Evolutionary conservation across 495 filamentous ascomycete genomes (phyloP).

Genomic region (Talaromyces borbonicus): DNA sequence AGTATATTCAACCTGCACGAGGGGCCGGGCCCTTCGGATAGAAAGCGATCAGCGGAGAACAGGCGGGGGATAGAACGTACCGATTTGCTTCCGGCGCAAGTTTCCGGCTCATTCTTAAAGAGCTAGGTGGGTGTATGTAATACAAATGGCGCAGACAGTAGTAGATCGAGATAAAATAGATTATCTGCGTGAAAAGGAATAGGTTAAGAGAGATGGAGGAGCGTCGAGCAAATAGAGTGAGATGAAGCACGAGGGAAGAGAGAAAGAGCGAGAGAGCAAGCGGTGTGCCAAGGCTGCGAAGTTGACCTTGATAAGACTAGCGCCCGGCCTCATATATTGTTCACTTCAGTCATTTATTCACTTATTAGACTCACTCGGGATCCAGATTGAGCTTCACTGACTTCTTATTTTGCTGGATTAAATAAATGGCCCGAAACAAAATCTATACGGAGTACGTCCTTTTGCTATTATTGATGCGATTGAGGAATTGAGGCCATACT

Average conservation of each 20-base stretch:
- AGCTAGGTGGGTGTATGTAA: constrained; percentile 6
- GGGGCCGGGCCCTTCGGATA: no score
- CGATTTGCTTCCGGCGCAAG: constrained; percentile 94
- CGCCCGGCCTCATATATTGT: background rate
- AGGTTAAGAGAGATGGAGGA: no score
- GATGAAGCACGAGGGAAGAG: constrained; percentile 5
- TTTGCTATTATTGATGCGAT: no score
- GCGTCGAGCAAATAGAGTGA: background rate
- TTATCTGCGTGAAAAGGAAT: no score
- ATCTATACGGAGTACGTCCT: no score
- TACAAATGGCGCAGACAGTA: constrained; percentile 11
- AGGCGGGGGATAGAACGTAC: constrained; percentile 40
- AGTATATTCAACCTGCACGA: no score
- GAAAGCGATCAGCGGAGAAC: constrained; percentile 9
- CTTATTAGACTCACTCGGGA: no score
- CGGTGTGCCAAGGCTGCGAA: background rate
- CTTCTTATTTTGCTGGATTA: no score
- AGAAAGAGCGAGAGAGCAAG: constrained; percentile 5
- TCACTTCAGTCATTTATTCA: background rate
- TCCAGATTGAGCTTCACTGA: no score
- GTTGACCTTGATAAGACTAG: constrained; percentile 2
- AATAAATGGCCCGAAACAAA: no score
- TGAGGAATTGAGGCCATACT: no score
- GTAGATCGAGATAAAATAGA: constrained; percentile 8
- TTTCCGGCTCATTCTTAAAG: constrained; percentile 50